Evolutionary conservation across 768 basidiomycete genomes (phyloP).

Genomic region (Clitopilus hobsonii): DNA sequence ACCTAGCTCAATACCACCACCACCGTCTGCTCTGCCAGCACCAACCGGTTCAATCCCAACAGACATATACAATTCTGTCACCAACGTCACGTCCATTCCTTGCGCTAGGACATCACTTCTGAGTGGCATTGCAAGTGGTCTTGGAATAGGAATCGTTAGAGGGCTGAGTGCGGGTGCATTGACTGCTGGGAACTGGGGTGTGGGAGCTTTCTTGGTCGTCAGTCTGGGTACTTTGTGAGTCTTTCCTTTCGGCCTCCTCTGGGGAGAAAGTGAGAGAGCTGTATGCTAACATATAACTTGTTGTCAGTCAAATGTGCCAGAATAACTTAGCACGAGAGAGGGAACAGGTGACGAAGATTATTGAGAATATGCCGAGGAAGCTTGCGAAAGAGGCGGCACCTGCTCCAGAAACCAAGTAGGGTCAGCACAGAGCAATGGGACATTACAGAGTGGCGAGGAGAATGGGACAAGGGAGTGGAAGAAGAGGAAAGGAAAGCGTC

Average conservation of each 20-base stretch:
- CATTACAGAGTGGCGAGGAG: too few species aligned
- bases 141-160: slow-evolving; percentile 71
- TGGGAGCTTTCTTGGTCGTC: slow-evolving; percentile 66
- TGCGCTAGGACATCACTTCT: slow-evolving; percentile 75
- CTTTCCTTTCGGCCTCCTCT: slow-evolving; percentile 20
- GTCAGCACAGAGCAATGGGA: too few species aligned
- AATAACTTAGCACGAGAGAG: slow-evolving; percentile 50
- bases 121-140: slow-evolving; percentile 75
- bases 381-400: not conserved
- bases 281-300: slow-evolving; percentile 1
- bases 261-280: not conserved
- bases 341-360: slow-evolving; percentile 46
- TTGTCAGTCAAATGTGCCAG: slow-evolving; percentile 60
- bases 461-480: too few species aligned
- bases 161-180: slow-evolving; percentile 59
- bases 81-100: slow-evolving; percentile 69
- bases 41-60: not conserved
- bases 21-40: not conserved
- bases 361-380: slow-evolving; percentile 49
- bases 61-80: slow-evolving; percentile 38
- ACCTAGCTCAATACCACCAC: not conserved
- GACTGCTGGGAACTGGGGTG: slow-evolving; percentile 74
- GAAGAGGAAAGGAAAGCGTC: too few species aligned
- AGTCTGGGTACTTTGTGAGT: slow-evolving; percentile 65
- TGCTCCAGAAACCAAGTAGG: not conserved